A percentile compares a stretch with the other conserved stretches of the same genome.
Conservation (phyloP, 257 asterid genomes). For the Vinca minor region DNA sequence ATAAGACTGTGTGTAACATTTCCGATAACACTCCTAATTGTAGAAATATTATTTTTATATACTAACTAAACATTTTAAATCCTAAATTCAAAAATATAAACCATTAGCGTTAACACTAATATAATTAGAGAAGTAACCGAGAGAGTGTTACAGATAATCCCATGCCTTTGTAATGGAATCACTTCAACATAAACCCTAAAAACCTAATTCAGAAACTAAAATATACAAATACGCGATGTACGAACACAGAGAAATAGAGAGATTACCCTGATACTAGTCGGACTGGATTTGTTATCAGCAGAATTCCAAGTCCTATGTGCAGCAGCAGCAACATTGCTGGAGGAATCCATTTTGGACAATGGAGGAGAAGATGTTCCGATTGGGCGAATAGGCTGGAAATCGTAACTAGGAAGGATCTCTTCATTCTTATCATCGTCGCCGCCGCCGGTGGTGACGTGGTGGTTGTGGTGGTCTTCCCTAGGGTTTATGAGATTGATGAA, state of each 20-base stretch:
- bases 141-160: no score
- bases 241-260: conserved; percentile 9
- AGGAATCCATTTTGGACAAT: conserved; percentile 40
- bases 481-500: conserved; percentile 76
- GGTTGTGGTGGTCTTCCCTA: conserved; percentile 25
- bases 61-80: no score
- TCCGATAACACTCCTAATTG: no score
- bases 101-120: no score
- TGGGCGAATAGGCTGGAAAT: conserved; percentile 79
- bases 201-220: conserved; percentile 2
- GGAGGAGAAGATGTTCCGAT: conserved; percentile 38
- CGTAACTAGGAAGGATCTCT: conserved; percentile 64
- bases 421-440: conserved; percentile 40
- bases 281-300: conserved; percentile 43
- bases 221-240: neutral
- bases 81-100: no score
- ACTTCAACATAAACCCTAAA: neutral
- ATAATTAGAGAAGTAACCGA: no score
- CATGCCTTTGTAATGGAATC: no score
- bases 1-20: no score
- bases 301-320: conserved; percentile 61
- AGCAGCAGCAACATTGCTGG: conserved; percentile 37
- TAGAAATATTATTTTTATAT: no score
- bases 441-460: conserved; percentile 7
- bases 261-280: no score